A percentile compares a stretch with the other conserved stretches of the same genome.
Evolutionary conservation across 176 grass and related monocot species (phyloP).

Genomic region (Alopecurus myosuroides): DNA sequence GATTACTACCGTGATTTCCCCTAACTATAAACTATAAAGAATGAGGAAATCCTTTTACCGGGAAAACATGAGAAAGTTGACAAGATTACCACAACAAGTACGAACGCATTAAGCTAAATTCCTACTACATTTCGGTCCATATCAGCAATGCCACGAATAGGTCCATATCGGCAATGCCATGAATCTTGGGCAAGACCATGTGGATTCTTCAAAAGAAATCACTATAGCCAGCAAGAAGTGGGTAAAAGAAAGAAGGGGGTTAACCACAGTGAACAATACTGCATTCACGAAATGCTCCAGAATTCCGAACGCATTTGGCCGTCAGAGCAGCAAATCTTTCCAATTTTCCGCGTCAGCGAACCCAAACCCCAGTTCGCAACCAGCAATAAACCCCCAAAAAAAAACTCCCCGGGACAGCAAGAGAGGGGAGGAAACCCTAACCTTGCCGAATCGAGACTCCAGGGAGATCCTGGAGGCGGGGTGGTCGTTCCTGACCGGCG

Average conservation of each 20-base stretch:
- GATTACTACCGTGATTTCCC: neutral
- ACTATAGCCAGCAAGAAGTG: neutral
- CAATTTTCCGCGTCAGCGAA: neutral
- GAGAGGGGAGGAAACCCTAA: slow-evolving; percentile 25
- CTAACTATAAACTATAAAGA: neutral
- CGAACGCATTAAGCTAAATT: neutral
- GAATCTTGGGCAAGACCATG: neutral
- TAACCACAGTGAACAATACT: neutral
- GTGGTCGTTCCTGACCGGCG: slow-evolving; percentile 28
- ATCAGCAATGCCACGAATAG: neutral
- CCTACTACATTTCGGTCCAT: neutral
- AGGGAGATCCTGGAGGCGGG: slow-evolving; percentile 32
- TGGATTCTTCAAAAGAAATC: neutral
- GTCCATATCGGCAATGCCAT: neutral
- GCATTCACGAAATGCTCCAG: neutral
- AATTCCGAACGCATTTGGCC: neutral
- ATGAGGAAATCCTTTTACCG: neutral
- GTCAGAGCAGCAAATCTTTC: neutral
- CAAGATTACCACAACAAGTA: neutral
- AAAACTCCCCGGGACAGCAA: neutral
- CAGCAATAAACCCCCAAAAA: neutral
- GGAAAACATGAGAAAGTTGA: neutral
- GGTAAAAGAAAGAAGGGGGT: slow-evolving; percentile 1
- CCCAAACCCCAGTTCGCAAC: neutral
- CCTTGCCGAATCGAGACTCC: slow-evolving; percentile 58